Percentiles rank a stretch among this genome's conserved stretches.
Evolutionary conservation across 192 early-diverging fungal species (phyloP).

Genomic region (Thamnidium elegans): DNA sequence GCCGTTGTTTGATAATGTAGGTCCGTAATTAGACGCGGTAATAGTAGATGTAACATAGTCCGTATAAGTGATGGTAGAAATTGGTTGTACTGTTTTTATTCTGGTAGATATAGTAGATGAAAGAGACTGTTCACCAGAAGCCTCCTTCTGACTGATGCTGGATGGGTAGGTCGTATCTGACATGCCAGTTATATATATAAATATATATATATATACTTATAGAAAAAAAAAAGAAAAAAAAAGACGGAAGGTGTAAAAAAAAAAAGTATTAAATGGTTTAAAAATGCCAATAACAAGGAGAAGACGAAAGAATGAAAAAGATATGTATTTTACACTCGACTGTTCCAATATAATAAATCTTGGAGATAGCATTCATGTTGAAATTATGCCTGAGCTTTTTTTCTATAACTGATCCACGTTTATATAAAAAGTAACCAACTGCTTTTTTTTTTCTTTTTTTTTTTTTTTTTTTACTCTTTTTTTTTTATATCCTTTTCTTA

Average conservation of each 20-base stretch:
- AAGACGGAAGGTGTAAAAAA: neutral
- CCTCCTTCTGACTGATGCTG: neutral
- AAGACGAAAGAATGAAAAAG: conserved; percentile 5
- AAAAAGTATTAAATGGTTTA: conserved; percentile 6
- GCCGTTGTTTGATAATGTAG: neutral
- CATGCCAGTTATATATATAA: neutral
- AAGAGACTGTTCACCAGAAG: neutral
- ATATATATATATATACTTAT: neutral
- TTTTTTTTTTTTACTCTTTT: neutral
- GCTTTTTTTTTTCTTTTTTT: neutral
- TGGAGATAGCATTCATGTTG: conserved; percentile 7
- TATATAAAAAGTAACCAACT: no score
- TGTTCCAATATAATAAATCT: neutral
- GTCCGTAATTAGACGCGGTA: no score
- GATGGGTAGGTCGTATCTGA: neutral
- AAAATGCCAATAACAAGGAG: neutral
- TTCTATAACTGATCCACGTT: neutral
- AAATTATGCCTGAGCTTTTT: conserved; percentile 10
- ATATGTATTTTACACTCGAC: conserved; percentile 15
- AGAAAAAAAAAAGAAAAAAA: conserved; percentile 1
- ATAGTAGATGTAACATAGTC: neutral
- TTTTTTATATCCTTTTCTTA: no score
- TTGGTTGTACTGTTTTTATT: neutral
- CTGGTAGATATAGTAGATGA: no score
- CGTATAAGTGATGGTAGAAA: neutral